Conservation (phyloP, 169 alveolate species). For the Plasmodium fragile region DNA sequence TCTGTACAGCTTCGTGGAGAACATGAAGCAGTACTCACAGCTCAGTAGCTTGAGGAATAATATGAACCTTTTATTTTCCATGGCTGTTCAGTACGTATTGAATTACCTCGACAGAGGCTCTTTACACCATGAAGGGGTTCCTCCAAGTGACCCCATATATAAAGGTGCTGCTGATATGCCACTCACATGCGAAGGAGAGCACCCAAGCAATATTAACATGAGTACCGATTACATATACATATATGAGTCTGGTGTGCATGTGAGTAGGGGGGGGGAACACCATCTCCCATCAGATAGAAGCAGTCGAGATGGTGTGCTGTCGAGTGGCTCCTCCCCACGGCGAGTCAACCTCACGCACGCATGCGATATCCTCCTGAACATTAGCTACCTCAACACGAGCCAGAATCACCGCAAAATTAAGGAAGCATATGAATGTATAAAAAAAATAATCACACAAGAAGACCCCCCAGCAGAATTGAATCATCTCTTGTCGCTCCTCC, state of each 20-base stretch:
- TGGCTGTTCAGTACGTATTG: conserved; percentile 16
- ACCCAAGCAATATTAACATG: conserved; percentile 20
- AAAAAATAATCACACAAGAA: conserved; percentile 9
- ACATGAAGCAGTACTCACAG: conserved; percentile 62
- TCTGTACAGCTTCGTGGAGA: conserved; percentile 51
- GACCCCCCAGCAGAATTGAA: background rate
- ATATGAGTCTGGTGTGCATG: background rate
- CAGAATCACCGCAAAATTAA: conserved; percentile 61
- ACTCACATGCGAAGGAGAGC: background rate
- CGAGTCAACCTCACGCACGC: background rate
- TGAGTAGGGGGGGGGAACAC: background rate
- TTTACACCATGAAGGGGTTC: background rate
- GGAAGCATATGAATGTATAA: conserved; percentile 31
- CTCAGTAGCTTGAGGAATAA: conserved; percentile 30
- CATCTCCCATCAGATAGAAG: background rate
- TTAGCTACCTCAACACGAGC: conserved; percentile 43
- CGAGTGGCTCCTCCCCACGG: background rate
- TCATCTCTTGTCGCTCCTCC: conserved; percentile 10
- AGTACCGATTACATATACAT: conserved; percentile 41
- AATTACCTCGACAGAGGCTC: conserved; percentile 22
- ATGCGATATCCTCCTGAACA: conserved; percentile 50
- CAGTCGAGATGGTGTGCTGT: background rate
- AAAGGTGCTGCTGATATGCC: background rate
- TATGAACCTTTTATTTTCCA: conserved; percentile 65
- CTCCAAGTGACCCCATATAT: background rate